These are phyloP conservation scores for Solanum ossicruentum DNA, from an alignment of 257 asterid genomes.

Conservation along the genomic window DNA sequence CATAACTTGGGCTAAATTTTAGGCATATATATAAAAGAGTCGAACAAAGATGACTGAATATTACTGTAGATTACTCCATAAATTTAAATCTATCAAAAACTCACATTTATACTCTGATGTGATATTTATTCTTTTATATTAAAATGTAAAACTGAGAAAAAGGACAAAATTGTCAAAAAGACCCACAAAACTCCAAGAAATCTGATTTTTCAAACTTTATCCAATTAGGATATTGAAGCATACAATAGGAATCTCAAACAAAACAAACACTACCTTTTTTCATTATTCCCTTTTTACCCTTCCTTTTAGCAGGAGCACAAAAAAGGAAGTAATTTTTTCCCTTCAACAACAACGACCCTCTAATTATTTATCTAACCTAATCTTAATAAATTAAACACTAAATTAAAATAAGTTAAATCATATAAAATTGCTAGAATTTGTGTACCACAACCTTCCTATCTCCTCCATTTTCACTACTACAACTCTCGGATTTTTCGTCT, in stretches of 20 bases:
- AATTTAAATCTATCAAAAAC: not conserved
- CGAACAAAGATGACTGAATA: too few species aligned
- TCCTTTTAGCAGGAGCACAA: not conserved
- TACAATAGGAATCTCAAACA: not conserved
- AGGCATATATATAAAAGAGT: too few species aligned
- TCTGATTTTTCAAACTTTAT: not conserved
- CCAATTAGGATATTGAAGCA: not conserved
- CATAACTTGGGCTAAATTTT: too few species aligned
- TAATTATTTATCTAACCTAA: not conserved
- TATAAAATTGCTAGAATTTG: not conserved
- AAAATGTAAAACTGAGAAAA: not conserved
- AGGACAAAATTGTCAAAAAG: not conserved
- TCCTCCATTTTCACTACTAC: constrained; percentile 49
- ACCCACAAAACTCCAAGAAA: not conserved
- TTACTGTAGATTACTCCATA: too few species aligned
- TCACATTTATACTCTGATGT: not conserved
- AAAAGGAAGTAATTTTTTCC: not conserved
- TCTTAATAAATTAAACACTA: not conserved
- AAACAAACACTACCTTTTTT: not conserved
- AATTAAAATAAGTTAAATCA: not conserved
- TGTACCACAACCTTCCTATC: constrained; percentile 26
- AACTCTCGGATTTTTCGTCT: constrained; percentile 77
- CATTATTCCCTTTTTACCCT: not conserved
- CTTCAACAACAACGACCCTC: not conserved
- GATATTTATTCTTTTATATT: not conserved